Conservation (phyloP, 352 stramenopile species). For the Globisporangium alternatum region DNA sequence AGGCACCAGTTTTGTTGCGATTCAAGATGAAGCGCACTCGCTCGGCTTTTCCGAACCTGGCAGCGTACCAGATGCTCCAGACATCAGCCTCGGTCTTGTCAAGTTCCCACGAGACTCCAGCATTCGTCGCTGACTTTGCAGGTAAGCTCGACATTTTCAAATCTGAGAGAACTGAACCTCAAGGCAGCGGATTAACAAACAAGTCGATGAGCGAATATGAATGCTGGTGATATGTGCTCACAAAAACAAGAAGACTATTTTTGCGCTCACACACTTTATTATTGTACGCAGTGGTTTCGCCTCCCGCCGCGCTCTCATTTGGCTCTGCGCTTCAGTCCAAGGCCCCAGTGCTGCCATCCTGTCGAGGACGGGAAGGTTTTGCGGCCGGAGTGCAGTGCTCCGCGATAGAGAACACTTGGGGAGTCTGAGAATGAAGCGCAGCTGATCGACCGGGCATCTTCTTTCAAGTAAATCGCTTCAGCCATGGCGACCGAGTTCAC, state of each 20-base stretch:
- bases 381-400: background rate
- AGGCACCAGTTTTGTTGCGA: conserved; percentile 26
- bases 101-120: background rate
- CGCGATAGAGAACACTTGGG: background rate
- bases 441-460: background rate
- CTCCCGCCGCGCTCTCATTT: background rate
- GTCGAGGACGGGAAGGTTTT: background rate
- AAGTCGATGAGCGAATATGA: background rate
- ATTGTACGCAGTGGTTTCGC: conserved; percentile 4
- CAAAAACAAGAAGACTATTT: conserved; percentile 1
- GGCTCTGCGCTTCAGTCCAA: background rate
- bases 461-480: background rate
- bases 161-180: background rate
- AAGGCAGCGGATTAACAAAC: background rate
- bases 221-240: background rate
- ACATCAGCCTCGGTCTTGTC: conserved; percentile 22
- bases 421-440: conserved; percentile 11
- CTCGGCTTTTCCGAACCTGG: conserved; percentile 49
- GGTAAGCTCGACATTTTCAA: background rate
- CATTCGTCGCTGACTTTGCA: background rate
- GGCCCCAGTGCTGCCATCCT: background rate
- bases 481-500: conserved; percentile 52
- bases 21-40: conserved; percentile 55
- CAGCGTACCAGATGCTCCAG: conserved; percentile 78
- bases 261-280: background rate